These are phyloP conservation scores for Colletotrichum nymphaeae DNA, from an alignment of 2,329 filamentous ascomycete genomes.

Conservation along the genomic window DNA sequence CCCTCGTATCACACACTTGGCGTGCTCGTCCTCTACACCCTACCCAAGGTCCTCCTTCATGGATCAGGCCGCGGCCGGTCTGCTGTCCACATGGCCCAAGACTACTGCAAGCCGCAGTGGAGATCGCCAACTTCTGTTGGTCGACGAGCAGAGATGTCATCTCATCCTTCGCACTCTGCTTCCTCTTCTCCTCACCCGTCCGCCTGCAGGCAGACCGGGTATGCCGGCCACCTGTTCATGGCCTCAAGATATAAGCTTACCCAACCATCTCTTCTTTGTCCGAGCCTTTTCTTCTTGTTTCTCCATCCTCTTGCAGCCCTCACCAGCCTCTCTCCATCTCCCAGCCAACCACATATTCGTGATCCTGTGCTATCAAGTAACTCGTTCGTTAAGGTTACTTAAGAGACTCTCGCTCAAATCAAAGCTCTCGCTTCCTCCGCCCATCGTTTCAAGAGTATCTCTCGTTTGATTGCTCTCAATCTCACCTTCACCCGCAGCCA, in stretches of 20 bases:
- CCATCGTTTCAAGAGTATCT: slow-evolving; percentile 21
- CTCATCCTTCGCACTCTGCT: slow-evolving; percentile 18
- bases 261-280: slow-evolving; percentile 27
- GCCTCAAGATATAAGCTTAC: slow-evolving; percentile 34
- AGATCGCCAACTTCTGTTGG: slow-evolving; percentile 26
- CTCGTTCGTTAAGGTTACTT: slow-evolving; percentile 39
- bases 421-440: slow-evolving; percentile 6
- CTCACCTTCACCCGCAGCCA: neutral
- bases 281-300: neutral
- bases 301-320: slow-evolving; percentile 24
- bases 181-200: neutral
- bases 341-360: slow-evolving; percentile 32
- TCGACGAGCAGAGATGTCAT: slow-evolving; percentile 30
- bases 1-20: slow-evolving; percentile 38
- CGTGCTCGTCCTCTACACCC: slow-evolving; percentile 3
- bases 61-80: slow-evolving; percentile 7
- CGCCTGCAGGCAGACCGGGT: neutral
- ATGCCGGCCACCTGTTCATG: neutral
- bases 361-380: slow-evolving; percentile 25
- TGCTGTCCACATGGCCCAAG: slow-evolving; percentile 21
- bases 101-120: slow-evolving; percentile 35
- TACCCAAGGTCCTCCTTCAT: neutral
- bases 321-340: slow-evolving; percentile 28
- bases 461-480: slow-evolving; percentile 16
- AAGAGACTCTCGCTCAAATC: slow-evolving; percentile 35